Evolutionary conservation across 2,329 filamentous ascomycete species (phyloP).

Genomic region (Triangularia setosa): DNA sequence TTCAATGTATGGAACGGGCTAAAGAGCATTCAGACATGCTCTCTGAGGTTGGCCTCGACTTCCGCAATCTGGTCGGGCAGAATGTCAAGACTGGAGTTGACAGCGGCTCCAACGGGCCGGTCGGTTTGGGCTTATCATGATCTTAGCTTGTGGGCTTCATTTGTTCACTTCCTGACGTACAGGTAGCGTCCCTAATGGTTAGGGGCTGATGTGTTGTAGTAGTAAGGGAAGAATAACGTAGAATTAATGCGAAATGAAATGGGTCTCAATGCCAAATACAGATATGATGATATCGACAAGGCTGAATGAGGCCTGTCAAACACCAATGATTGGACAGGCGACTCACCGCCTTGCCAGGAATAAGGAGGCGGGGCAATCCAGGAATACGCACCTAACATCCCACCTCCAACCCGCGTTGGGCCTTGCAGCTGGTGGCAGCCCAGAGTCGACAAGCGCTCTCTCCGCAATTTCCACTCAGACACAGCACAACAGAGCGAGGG

Average conservation of each 20-base stretch:
- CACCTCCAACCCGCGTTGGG: not conserved
- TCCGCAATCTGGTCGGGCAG: conserved; percentile 72
- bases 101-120: conserved; percentile 27
- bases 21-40: conserved; percentile 77
- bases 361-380: not conserved
- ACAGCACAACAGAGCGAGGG: not conserved
- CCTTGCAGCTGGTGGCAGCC: not conserved
- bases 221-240: not conserved
- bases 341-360: not conserved
- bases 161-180: not conserved
- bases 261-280: not conserved
- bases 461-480: not conserved
- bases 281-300: not conserved
- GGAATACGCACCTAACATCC: not conserved
- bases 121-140: conserved; percentile 41
- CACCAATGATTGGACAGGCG: not conserved
- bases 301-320: not conserved
- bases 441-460: not conserved
- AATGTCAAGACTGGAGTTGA: conserved; percentile 35
- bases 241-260: not conserved
- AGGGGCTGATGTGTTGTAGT: not conserved
- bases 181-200: no score
- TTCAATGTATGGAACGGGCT: conserved; percentile 76
- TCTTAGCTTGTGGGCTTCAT: not conserved
- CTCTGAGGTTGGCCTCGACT: conserved; percentile 83